Evolutionary conservation across 2,329 filamentous ascomycete species (phyloP).

Genomic region (Onygenales sp.): DNA sequence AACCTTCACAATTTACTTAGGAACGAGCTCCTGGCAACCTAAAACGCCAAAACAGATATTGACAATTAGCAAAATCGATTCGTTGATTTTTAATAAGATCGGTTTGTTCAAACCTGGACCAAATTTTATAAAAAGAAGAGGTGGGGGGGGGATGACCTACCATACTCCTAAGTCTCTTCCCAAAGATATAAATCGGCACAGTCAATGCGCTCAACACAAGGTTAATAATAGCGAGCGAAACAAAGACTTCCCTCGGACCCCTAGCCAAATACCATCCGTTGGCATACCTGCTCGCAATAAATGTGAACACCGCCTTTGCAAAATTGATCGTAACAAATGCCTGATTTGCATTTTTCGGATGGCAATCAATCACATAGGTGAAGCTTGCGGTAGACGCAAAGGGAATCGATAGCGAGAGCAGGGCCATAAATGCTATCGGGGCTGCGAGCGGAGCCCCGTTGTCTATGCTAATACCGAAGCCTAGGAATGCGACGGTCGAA

Average conservation of each 20-base stretch:
- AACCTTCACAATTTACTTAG: constrained; percentile 1
- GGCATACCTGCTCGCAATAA: constrained; percentile 17
- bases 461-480: constrained; percentile 30
- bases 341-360: constrained; percentile 29
- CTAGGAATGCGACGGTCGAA: constrained; percentile 30
- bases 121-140: background rate
- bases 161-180: constrained; percentile 22
- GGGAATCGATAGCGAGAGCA: constrained; percentile 27
- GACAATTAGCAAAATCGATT: background rate
- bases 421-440: constrained; percentile 26
- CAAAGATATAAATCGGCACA: constrained; percentile 20
- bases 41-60: background rate
- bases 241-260: constrained; percentile 15
- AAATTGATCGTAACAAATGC: constrained; percentile 36
- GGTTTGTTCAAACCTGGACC: background rate
- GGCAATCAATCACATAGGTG: constrained; percentile 34
- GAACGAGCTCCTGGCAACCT: background rate
- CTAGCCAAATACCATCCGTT: constrained; percentile 19
- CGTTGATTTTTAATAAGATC: background rate
- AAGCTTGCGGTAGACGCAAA: constrained; percentile 30
- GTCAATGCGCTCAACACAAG: constrained; percentile 11
- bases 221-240: constrained; percentile 5
- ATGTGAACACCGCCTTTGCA: constrained; percentile 29
- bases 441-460: constrained; percentile 18
- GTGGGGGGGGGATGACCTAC: constrained; percentile 10